Percentiles rank a stretch among this genome's conserved stretches.
These are phyloP conservation scores for Periconia macrospinosa DNA, from an alignment of 2,329 filamentous ascomycete genomes.

Conservation along the genomic window DNA sequence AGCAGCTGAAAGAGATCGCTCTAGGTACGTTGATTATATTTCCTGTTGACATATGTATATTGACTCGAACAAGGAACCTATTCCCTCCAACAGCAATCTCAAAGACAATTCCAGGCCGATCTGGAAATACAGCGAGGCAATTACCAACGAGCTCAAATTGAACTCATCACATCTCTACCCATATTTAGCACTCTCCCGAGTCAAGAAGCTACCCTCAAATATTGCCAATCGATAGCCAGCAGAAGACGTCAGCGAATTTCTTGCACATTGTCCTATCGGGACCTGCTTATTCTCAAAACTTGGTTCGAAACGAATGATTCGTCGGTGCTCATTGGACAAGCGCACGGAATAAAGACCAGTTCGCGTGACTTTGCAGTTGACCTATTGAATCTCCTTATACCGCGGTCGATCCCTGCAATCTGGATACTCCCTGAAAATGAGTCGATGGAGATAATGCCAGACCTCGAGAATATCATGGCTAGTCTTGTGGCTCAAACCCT, in stretches of 20 bases:
- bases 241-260: not conserved
- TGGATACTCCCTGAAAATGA: not conserved
- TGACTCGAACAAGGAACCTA: too few species aligned
- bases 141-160: not conserved
- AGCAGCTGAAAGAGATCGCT: not conserved
- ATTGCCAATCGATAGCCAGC: not conserved
- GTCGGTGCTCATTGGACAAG: not conserved
- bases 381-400: not conserved
- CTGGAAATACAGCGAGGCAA: not conserved
- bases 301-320: not conserved
- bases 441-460: not conserved
- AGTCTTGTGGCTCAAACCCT: not conserved
- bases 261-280: not conserved
- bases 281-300: not conserved
- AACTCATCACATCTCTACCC: not conserved
- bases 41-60: too few species aligned
- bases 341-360: not conserved
- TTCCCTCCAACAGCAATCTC: too few species aligned
- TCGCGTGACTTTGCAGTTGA: not conserved
- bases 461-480: not conserved
- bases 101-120: too few species aligned
- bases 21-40: not conserved
- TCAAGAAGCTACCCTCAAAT: not conserved
- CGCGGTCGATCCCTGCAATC: not conserved
- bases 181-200: not conserved